Percentiles rank a stretch among this genome's conserved stretches.
phyloP scores from a whole-genome alignment of 202 grass and related monocot species.

The Brachypodium distachyon region DNA sequence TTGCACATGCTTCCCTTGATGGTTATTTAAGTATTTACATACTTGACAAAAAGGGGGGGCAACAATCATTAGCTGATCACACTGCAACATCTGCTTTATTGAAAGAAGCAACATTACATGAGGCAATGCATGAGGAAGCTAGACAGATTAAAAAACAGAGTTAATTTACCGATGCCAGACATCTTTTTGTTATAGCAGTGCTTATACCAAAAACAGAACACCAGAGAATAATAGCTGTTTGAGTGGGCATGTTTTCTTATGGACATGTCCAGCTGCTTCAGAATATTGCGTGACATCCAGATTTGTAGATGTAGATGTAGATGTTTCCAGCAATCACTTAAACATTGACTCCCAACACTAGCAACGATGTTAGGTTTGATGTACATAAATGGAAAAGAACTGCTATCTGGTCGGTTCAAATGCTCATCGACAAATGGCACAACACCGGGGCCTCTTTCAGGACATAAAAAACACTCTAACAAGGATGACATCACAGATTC shows the following conservation, averaged over 20 bases:
- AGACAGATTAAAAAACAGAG: background rate
- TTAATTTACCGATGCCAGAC: background rate
- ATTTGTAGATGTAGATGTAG: background rate
- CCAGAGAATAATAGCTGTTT: background rate
- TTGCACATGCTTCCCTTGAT: constrained; percentile 45
- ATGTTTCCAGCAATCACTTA: background rate
- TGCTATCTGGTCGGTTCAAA: background rate
- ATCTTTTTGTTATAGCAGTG: constrained; percentile 1
- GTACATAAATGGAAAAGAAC: background rate
- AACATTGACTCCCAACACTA: background rate
- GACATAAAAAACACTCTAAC: background rate
- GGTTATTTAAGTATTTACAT: constrained; percentile 38
- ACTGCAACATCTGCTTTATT: constrained; percentile 27
- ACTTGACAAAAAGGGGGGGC: constrained; percentile 18
- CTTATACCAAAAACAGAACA: background rate
- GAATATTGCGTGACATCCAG: constrained; percentile 6
- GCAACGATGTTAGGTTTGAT: background rate
- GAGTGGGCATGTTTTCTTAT: background rate
- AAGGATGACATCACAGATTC: background rate
- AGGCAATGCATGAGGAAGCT: background rate
- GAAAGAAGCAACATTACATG: constrained; percentile 39
- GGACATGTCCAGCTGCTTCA: background rate
- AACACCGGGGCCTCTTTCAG: background rate
- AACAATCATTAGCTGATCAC: constrained; percentile 64
- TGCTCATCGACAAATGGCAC: background rate